A percentile compares a stretch with the other conserved stretches of the same genome.
Evolutionary conservation across 2,329 filamentous ascomycete genomes (phyloP).

Genomic region (Cryphonectria nitschkei): DNA sequence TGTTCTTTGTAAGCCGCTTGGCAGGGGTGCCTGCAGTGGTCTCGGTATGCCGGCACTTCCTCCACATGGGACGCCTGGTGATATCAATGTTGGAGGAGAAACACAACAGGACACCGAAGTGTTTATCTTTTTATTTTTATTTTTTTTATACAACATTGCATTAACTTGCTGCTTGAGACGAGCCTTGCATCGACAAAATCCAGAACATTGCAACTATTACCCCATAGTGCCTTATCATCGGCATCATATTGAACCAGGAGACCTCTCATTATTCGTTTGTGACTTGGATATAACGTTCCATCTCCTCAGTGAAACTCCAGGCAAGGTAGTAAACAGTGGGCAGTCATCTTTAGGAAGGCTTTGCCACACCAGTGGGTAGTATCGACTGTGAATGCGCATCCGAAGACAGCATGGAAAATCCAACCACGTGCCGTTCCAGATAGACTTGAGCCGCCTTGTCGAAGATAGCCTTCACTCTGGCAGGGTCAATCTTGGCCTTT

Average conservation of each 20-base stretch:
- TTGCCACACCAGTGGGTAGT: conserved; percentile 16
- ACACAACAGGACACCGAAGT: neutral
- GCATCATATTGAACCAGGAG: neutral
- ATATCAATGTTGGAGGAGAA: neutral
- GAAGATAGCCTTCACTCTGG: conserved; percentile 60
- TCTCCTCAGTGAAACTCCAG: no score
- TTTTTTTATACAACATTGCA: no score
- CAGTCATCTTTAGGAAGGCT: neutral
- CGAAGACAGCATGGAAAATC: neutral
- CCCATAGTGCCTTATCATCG: no score
- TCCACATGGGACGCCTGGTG: no score
- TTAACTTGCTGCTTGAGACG: no score
- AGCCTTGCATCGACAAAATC: no score
- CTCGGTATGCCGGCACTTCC: neutral
- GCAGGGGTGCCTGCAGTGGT: neutral
- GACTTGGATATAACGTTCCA: no score
- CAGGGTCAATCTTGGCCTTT: conserved; percentile 61
- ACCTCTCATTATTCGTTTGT: no score
- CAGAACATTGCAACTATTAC: no score
- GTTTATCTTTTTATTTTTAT: no score
- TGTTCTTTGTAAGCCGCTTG: conserved; percentile 2
- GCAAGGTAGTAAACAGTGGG: neutral
- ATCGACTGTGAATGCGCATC: neutral
- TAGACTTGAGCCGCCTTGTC: conserved; percentile 55
- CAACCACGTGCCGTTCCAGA: conserved; percentile 30